Base-by-base conservation (phyloP, 2,329 filamentous ascomycete species). In the Hypoxylon sp. region DNA sequence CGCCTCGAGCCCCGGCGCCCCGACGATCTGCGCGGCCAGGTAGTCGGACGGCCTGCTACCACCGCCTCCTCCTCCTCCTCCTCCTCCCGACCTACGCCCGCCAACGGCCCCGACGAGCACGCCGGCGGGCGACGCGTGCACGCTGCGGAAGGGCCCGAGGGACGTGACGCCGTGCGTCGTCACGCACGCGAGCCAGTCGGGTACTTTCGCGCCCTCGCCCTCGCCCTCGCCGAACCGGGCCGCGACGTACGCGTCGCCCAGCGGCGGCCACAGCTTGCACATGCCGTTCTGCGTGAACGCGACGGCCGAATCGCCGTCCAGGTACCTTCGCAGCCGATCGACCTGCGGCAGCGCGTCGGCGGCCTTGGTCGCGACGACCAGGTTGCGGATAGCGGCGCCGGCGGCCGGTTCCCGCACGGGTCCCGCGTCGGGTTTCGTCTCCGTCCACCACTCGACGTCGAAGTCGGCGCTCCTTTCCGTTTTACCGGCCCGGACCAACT, bases 241-340 rank as follows among this genome's bases (percentile, higher is more conserved):
- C 1, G 70, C 65, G 34, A 76, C 74, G 71, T 86, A 87, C 1
- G 73, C 61, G 3, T 70, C 68, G 2, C 84, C 84, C 51, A 81
- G 74, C 6, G 85, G 85, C 22, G 84, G 84, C 85, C 85, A 87
- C 15, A 86, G 75, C 67, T 81, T 83, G 30, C 91, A 93, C 87
- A 97, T 91, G 48, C 94, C 94, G 71, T 97, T 97, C 71, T 97
- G 94, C 22, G 92, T 80, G 71, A 97, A 91, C 11, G 90, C 83
- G n/a, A 97, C 86, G 0, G 91, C 91, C n/a, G 89, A 92, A 3
- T 82, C 77, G 2, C 79, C 76, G 65, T 87, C 84, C 2, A 89
- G 83, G 54, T 97, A 86, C 1, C 85, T 78, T 6, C 85, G 80
- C 13, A 97, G 77, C 17, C 80, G 74, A 53, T 83, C 81, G 4